Conservation (phyloP, 192 early-diverging fungal genomes). For the Pilobolus umbonatus region DNA sequence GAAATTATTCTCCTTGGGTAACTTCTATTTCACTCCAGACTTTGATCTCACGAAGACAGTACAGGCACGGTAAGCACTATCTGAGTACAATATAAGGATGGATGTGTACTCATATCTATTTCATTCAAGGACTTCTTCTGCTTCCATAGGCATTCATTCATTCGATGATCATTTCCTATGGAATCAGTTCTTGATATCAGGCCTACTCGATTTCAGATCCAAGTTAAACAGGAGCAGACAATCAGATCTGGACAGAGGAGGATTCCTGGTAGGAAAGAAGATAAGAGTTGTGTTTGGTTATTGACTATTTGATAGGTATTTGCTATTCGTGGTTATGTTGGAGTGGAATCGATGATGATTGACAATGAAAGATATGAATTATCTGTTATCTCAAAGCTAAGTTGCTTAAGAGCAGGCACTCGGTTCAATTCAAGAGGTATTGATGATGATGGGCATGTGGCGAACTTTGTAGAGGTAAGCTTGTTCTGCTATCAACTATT, state of each 20-base stretch:
- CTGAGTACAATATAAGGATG: neutral
- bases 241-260: conserved; percentile 63
- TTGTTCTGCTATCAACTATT: neutral
- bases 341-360: conserved; percentile 38
- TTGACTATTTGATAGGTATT: conserved; percentile 43
- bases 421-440: conserved; percentile 93
- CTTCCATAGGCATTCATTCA: conserved; percentile 46
- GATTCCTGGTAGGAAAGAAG: conserved; percentile 57
- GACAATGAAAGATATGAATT: conserved; percentile 41
- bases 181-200: conserved; percentile 83
- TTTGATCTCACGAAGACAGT: conserved; percentile 84
- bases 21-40: conserved; percentile 88
- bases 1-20: conserved; percentile 77
- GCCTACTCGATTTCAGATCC: conserved; percentile 74
- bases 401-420: conserved; percentile 80
- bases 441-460: conserved; percentile 93
- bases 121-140: conserved; percentile 35
- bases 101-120: neutral
- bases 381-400: conserved; percentile 69
- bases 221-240: conserved; percentile 64
- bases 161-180: conserved; percentile 82
- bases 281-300: neutral
- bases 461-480: conserved; percentile 93
- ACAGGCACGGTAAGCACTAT: conserved; percentile 55
- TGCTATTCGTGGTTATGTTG: conserved; percentile 76